Base-by-base conservation (phyloP, 2,329 filamentous ascomycete genomes). In the Dactylella cylindrospora region DNA sequence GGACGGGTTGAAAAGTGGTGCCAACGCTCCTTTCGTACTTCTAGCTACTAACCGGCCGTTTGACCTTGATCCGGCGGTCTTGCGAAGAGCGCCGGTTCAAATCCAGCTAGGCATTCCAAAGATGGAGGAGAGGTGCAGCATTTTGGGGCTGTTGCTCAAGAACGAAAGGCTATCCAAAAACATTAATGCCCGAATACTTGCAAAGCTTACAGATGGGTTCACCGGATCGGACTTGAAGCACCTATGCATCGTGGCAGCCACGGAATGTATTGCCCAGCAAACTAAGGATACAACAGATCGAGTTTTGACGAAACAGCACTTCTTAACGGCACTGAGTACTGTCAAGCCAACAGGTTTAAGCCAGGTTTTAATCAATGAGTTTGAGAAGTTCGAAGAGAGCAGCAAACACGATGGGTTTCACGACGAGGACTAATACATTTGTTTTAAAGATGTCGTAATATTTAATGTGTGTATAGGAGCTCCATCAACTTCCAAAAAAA, bases 151-250 rank as follows among this genome's bases (percentile, higher is more conserved):
- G 23, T 74, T 78, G 47, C 70, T 80, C n/a, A 76, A 76, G 59
- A n/a, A n/a, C n/a, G n/a, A n/a, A n/a, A n/a, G n/a, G n/a, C n/a
- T n/a, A n/a, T n/a, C n/a, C n/a, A n/a, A n/a, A n/a, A n/a, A 74
- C 6, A 72, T 78, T 3, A 71, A 75, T 26, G 66, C 78, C 8
- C 69, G 72, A 2, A 70, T 73, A 8, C 67, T 79, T 3, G 76
- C 77, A 2, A 71, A 68, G 20, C 71, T 73, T 10, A 79, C 77
- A 0, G 72, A 74, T 0, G 71, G 76, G 17, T 79, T 78, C 65
- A 78, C 77, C 1, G 77, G 77, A 12, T 78, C 76, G 1, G 77
- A 79, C 59, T 69, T 79, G 46, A 79, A 78, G 68, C 79, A 77
- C 57, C 68, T 79, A 20, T 74, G 73, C 17, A 76, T 78, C 7